Evolutionary conservation across 2,329 filamentous ascomycete genomes (phyloP), one percentile per base, ranked within the genome.

Genomic region (Leptographium wingfieldii): DNA sequence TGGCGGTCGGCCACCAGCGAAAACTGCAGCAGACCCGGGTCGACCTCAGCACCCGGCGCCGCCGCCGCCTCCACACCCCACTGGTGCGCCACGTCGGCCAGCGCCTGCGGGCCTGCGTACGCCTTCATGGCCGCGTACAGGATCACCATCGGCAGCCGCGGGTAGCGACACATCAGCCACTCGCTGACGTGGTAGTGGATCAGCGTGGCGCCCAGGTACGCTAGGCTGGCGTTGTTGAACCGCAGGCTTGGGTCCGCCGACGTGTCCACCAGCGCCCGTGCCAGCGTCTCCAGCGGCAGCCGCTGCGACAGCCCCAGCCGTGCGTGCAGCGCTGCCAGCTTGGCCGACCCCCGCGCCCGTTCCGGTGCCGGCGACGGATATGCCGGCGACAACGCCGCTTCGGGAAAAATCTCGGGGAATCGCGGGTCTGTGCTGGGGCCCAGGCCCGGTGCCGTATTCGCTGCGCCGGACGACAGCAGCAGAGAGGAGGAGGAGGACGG

Each of bases 61-160:
- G 88, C 89, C n/a, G 90, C 92, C 52, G 79, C 75, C 71, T 97
- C 92, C 19, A 97, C 84, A 74, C 94, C 94, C 94, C 94, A 99
- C 74, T 94, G 88, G 63, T 80, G 77, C 19, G 88, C 84, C 65
- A 97, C 81, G 25, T 84, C 78, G 57, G 85, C 77, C 55, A 97
- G 79, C 1, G 92, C 85, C 65, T 84, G 82, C 6, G 83, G 80
- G 5, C 94, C 94, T 55, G 86, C 81, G 71, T 90, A 97, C 55
- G 89, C 91, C 68, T 87, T 86, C 77, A 95, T 86, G 38, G 90
- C 87, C 58, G 91, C 85, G 74, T 90, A 95, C 58, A 96, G 76
- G 60, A 99, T 87, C n/a, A 81, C 75, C 80, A 94, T 88, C 59
- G 94, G 94, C 59, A 99, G 80, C 56, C 94, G 90, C 16, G 94